Conservation (phyloP, 768 basidiomycete species). For the Trametes villosa region DNA sequence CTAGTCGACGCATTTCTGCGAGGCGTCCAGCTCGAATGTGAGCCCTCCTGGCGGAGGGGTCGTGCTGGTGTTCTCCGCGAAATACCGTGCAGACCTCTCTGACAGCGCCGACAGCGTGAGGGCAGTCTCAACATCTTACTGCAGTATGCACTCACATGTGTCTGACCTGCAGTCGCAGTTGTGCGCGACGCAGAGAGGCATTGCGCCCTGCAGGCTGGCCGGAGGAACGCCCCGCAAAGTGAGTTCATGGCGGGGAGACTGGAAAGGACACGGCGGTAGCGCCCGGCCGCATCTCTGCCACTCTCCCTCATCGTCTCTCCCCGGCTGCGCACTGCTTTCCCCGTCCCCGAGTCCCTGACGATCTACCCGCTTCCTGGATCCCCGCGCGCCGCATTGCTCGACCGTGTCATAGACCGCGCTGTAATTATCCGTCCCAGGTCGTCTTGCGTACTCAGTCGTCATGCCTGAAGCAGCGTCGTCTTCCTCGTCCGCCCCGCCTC, state of each 20-base stretch:
- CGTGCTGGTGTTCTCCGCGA: slow-evolving; percentile 1
- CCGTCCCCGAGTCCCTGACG: neutral
- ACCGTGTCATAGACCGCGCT: slow-evolving; percentile 4
- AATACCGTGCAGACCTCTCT: slow-evolving; percentile 11
- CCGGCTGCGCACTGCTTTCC: neutral
- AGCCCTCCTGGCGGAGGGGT: neutral
- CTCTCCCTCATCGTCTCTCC: slow-evolving; percentile 13
- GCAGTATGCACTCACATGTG: slow-evolving; percentile 3
- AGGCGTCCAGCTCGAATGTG: neutral
- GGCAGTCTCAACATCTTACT: neutral
- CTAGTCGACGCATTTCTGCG: slow-evolving; percentile 18
- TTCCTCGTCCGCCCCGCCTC: slow-evolving; percentile 24
- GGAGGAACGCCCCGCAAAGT: slow-evolving; percentile 27
- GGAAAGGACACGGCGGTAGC: neutral
- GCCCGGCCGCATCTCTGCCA: slow-evolving; percentile 16
- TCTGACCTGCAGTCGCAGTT: neutral
- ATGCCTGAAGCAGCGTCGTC: slow-evolving; percentile 31
- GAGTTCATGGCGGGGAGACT: slow-evolving; percentile 30
- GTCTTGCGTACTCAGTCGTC: slow-evolving; percentile 16
- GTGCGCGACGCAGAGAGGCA: neutral
- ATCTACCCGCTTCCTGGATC: neutral
- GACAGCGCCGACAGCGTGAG: neutral
- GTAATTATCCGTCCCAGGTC: slow-evolving; percentile 13
- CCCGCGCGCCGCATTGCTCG: neutral
- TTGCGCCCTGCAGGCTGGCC: slow-evolving; percentile 9